phyloP scores from a whole-genome alignment of 1,284 basidiomycete genomes.

The Cystobasidium sp. region DNA sequence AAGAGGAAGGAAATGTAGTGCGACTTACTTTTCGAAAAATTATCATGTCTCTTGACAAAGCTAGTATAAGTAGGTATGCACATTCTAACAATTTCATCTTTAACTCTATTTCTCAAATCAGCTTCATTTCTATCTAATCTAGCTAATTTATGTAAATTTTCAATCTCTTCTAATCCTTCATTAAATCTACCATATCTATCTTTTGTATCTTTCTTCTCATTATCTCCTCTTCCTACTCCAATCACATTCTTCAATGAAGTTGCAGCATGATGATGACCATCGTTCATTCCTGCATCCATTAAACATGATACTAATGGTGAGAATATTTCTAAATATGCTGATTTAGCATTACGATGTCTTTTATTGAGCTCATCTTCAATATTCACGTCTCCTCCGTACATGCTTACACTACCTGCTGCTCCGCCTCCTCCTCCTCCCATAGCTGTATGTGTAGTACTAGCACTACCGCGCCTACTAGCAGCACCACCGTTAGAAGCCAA shows the following conservation, averaged over 20 bases:
- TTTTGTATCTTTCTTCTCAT: slow-evolving; percentile 53
- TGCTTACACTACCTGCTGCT: slow-evolving; percentile 7
- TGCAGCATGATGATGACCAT: slow-evolving; percentile 47
- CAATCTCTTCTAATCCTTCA: slow-evolving; percentile 54
- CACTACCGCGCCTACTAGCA: slow-evolving; percentile 46
- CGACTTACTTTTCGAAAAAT: slow-evolving; percentile 38
- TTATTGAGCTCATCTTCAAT: slow-evolving; percentile 54
- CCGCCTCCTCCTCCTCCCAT: slow-evolving; percentile 15
- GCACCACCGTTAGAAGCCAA: slow-evolving; percentile 12
- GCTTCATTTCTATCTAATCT: slow-evolving; percentile 47
- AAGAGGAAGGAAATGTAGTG: not conserved
- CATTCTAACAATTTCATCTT: slow-evolving; percentile 55
- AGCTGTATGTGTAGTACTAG: slow-evolving; percentile 10
- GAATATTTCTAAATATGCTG: slow-evolving; percentile 54
- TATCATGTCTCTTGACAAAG: slow-evolving; percentile 49
- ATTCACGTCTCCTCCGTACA: slow-evolving; percentile 17
- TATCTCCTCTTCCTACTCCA: slow-evolving; percentile 48
- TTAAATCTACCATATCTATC: slow-evolving; percentile 55
- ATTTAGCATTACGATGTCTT: slow-evolving; percentile 52
- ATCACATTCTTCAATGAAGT: slow-evolving; percentile 51
- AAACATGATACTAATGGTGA: slow-evolving; percentile 53
- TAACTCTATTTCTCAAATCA: slow-evolving; percentile 52
- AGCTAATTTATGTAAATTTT: slow-evolving; percentile 50
- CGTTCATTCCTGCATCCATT: slow-evolving; percentile 53
- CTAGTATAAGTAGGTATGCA: slow-evolving; percentile 54